Percentiles rank a stretch among this genome's conserved stretches.
phyloP scores from a whole-genome alignment of 306 rosid species.

The Inga laurina region DNA sequence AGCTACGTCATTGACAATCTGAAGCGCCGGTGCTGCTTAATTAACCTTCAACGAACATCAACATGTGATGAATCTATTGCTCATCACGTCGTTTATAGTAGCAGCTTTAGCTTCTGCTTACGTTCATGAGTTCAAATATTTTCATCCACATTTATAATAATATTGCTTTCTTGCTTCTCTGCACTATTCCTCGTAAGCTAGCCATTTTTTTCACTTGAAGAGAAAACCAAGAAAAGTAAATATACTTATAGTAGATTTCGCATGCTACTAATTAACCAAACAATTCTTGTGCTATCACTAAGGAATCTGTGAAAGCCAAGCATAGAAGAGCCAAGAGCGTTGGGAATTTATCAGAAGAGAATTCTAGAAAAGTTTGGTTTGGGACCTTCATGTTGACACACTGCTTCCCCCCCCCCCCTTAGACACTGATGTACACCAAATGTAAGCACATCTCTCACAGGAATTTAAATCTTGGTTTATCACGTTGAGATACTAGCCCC shows the following conservation, averaged over 20 bases:
- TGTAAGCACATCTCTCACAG: too few species aligned
- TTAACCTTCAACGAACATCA: background rate
- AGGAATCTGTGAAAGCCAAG: too few species aligned
- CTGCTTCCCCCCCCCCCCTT: too few species aligned
- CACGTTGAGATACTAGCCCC: too few species aligned
- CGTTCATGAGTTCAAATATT: background rate
- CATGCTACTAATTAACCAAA: slow-evolving; percentile 27
- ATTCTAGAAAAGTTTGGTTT: too few species aligned
- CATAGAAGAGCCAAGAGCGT: too few species aligned
- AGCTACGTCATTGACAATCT: too few species aligned
- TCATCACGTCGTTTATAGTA: background rate
- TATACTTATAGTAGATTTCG: slow-evolving; percentile 30
- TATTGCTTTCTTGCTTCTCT: background rate
- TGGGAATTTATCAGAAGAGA: too few species aligned
- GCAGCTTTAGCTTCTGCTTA: background rate
- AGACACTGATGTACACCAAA: too few species aligned
- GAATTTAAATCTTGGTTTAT: too few species aligned
- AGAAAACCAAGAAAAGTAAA: background rate
- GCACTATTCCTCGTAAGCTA: background rate
- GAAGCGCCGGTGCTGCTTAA: too few species aligned
- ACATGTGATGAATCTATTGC: background rate
- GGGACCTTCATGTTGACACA: too few species aligned
- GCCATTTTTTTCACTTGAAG: background rate
- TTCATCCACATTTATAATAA: background rate
- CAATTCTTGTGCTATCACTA: background rate